Base-by-base conservation (phyloP, 768 basidiomycete species). In the Termitomyces eurrhizus region DNA sequence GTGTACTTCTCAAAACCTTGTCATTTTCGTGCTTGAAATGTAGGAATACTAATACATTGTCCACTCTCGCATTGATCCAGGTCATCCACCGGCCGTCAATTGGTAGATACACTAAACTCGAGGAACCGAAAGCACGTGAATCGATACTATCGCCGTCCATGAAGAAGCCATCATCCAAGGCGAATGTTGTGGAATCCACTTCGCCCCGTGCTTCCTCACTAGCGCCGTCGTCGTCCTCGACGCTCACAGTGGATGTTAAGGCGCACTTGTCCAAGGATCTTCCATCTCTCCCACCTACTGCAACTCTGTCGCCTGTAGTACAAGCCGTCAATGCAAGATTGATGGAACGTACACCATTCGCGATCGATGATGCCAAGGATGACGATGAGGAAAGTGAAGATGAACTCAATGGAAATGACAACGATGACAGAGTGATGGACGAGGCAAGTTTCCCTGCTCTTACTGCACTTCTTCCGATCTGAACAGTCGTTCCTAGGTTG, bases 291-390 rank as follows among this genome's bases (percentile, higher is more conserved):
- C 78, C 78, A 1, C 76, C 77, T 53, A 76, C 70, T 45, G 77
- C 73, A 14, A 72, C 72, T 32, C 77, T 83, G 48, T 82, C 85
- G 70, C 82, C 88, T 7, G 82, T 90, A 77, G 78, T 92, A 52
- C 80, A 88, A 66, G 88, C 87, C 0, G 91, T 89, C 54, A 90
- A 85, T 64, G 89, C 89, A 36, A 91, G 92, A 35, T 79, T 93
- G 50, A 89, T 95, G 89, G 92, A 96, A 70, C 80, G 96, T 46
- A 94, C 93, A 29, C 89, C 90, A 64, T 99, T 99, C 71, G 93
- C 93, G n/a, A 97, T 98, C 61, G 97, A 99, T 69, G 93, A 95
- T 73, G 92, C 88, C 4, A 89, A 89, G 12, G 92, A 91, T 32
- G 88, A 87, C 0, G 89, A 91, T 74, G 88, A 70, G 75, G 86